Evolutionary conservation across 2,329 filamentous ascomycete species (phyloP).

Genomic region (Fusarium lateritium): DNA sequence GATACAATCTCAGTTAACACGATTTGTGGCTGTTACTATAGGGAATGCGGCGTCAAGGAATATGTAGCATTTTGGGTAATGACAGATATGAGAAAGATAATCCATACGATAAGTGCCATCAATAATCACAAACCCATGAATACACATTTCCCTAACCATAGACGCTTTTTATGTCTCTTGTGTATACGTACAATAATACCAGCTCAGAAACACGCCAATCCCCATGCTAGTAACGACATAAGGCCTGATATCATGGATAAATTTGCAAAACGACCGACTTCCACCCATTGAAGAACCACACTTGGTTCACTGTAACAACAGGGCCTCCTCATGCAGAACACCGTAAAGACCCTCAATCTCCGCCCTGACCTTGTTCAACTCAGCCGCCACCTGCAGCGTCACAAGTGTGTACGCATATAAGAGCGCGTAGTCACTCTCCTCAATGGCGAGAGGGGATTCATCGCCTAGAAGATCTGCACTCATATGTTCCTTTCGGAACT

Average conservation of each 20-base stretch:
- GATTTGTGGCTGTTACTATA: not conserved
- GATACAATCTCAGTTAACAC: not conserved
- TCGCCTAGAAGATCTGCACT: slow-evolving; percentile 49
- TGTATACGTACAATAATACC: slow-evolving; percentile 1
- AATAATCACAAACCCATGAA: not conserved
- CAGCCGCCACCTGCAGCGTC: slow-evolving; percentile 76
- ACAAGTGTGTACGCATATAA: slow-evolving; percentile 90
- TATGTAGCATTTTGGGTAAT: slow-evolving; percentile 19
- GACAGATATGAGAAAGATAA: slow-evolving; percentile 30
- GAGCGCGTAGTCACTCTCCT: slow-evolving; percentile 88
- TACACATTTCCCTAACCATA: slow-evolving; percentile 1
- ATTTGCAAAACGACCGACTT: slow-evolving; percentile 21
- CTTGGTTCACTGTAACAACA: slow-evolving; percentile 66
- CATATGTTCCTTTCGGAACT: slow-evolving; percentile 81
- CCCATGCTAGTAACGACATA: not conserved
- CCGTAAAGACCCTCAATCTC: slow-evolving; percentile 77
- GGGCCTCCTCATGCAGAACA: slow-evolving; percentile 71
- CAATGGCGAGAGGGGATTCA: slow-evolving; percentile 59
- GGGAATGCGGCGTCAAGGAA: slow-evolving; percentile 22
- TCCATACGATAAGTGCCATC: slow-evolving; percentile 1
- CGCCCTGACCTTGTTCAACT: slow-evolving; percentile 71
- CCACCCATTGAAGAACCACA: not conserved
- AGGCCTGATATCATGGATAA: slow-evolving; percentile 4
- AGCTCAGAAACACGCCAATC: slow-evolving; percentile 1
- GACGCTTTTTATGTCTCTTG: slow-evolving; percentile 4